phyloP scores from a whole-genome alignment of 495 filamentous ascomycete species.

The Sabuloglossum arenarium region DNA sequence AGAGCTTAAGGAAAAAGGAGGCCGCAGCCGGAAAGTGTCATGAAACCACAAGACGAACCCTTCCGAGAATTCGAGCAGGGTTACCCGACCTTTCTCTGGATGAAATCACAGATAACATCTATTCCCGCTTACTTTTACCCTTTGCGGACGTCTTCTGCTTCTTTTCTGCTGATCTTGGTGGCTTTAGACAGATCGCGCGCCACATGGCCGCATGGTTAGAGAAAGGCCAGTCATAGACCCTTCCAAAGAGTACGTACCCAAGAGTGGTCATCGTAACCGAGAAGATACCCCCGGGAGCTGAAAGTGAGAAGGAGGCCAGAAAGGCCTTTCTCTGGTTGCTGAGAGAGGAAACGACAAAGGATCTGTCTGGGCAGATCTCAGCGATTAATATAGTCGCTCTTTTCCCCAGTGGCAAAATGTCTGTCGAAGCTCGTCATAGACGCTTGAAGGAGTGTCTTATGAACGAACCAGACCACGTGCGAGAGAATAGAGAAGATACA shows the following conservation, averaged over 20 bases:
- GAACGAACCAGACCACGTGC: too few species aligned
- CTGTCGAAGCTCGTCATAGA: too few species aligned
- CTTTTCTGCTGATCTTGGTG: constrained; percentile 10
- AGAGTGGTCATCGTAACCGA: constrained; percentile 8
- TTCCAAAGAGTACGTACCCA: constrained; percentile 6
- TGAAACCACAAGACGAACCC: too few species aligned
- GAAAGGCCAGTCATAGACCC: constrained; percentile 6
- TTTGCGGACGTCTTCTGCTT: constrained; percentile 10
- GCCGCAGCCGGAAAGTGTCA: too few species aligned
- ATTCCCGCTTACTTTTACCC: constrained; percentile 7
- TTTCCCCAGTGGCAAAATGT: too few species aligned
- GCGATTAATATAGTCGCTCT: too few species aligned
- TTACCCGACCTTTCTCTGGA: too few species aligned
- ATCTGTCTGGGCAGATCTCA: not conserved
- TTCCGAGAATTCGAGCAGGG: not conserved
- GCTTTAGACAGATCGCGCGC: constrained; percentile 8
- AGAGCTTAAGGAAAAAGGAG: not conserved
- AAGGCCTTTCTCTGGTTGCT: constrained; percentile 9
- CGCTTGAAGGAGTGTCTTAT: too few species aligned
- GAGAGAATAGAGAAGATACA: too few species aligned
- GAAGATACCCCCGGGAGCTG: not conserved
- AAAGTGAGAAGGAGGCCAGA: too few species aligned
- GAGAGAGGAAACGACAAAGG: constrained; percentile 7
- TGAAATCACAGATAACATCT: constrained; percentile 4
- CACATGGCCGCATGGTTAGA: constrained; percentile 8